phyloP scores from a whole-genome alignment of 2,329 filamentous ascomycete genomes.

The Trichoderma sp. region DNA sequence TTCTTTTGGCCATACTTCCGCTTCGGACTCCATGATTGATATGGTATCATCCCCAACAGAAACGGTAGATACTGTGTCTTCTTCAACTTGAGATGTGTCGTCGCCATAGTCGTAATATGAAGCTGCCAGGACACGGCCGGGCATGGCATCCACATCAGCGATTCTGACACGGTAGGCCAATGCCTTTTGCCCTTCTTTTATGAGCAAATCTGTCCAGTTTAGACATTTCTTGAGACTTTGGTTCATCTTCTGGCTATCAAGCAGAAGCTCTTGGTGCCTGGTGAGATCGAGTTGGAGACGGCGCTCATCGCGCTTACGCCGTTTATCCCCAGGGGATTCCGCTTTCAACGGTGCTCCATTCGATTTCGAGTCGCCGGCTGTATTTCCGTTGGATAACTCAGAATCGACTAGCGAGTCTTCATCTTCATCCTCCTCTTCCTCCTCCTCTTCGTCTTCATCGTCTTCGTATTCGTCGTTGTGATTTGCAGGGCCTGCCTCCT shows the following conservation, averaged over 20 bases:
- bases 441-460: conserved; percentile 42
- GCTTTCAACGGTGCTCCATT: conserved; percentile 26
- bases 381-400: conserved; percentile 43
- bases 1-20: conserved; percentile 37
- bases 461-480: conserved; percentile 44
- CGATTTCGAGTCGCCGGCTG: conserved; percentile 23
- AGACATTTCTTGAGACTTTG: conserved; percentile 88
- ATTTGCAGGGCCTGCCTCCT: not conserved
- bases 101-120: conserved; percentile 58
- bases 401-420: conserved; percentile 54
- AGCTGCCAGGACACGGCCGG: conserved; percentile 67
- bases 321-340: conserved; percentile 42
- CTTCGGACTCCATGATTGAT: conserved; percentile 24
- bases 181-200: conserved; percentile 83
- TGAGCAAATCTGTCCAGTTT: conserved; percentile 84
- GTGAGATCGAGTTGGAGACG: conserved; percentile 80
- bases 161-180: conserved; percentile 77
- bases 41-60: conserved; percentile 23
- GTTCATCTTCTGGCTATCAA: conserved; percentile 93
- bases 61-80: conserved; percentile 26
- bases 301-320: conserved; percentile 74
- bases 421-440: conserved; percentile 40
- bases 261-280: conserved; percentile 82
- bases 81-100: conserved; percentile 25
- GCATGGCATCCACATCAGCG: conserved; percentile 69